These are phyloP conservation scores for Ceratobasidium theobromae DNA, from an alignment of 1,284 basidiomycete genomes.

Conservation along the genomic window DNA sequence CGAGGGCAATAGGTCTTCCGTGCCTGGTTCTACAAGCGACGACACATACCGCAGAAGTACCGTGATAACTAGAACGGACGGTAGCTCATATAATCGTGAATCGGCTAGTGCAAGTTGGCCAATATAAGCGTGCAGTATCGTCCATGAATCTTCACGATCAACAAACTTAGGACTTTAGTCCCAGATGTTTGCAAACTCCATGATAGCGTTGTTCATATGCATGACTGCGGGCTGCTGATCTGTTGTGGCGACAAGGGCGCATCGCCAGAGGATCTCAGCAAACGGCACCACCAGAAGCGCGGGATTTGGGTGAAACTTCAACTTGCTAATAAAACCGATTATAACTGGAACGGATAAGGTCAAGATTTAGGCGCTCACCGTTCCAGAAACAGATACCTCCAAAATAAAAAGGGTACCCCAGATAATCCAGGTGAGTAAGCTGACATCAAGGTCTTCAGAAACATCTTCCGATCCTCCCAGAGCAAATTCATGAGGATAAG, in stretches of 20 bases:
- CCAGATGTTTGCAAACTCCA: not conserved
- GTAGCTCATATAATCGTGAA: not conserved
- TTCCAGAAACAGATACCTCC: not conserved
- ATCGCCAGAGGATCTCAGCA: not conserved
- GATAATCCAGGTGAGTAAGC: not conserved
- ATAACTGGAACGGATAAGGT: too few species aligned
- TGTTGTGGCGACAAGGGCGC: not conserved
- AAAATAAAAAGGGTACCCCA: not conserved
- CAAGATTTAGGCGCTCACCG: too few species aligned
- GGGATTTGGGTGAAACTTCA: not conserved
- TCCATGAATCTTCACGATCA: not conserved
- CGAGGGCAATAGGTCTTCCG: not conserved
- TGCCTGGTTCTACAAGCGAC: not conserved
- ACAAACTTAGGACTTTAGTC: not conserved
- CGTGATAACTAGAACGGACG: too few species aligned
- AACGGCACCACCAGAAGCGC: not conserved
- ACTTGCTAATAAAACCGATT: too few species aligned
- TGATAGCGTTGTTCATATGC: not conserved
- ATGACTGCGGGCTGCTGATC: not conserved
- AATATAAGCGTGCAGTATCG: not conserved
- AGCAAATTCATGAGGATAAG: not conserved
- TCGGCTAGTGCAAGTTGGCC: not conserved
- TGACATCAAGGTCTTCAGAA: not conserved
- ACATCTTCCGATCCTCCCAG: not conserved
- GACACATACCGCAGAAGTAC: not conserved